Conservation (phyloP, 768 basidiomycete species). For the Rhodotorula paludigena region DNA sequence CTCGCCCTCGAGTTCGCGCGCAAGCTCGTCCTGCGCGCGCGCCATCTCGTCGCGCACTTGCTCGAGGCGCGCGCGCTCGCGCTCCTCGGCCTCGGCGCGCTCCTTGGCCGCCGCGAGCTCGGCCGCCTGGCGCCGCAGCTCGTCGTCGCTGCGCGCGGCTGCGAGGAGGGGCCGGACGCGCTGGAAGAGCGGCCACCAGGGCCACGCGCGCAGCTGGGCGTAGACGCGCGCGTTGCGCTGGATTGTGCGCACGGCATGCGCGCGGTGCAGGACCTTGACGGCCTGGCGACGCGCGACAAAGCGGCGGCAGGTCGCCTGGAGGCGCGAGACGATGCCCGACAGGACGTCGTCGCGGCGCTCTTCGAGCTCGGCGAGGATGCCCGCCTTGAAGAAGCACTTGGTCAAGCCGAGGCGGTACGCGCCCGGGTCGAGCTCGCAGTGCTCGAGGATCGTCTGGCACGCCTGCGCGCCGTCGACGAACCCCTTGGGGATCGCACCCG, state of each 20-base stretch:
- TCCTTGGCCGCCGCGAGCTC: conserved; percentile 77
- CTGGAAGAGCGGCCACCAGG: conserved; percentile 98
- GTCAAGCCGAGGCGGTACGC: conserved; percentile 88
- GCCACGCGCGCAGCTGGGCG: conserved; percentile 85
- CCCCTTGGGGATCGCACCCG: conserved; percentile 65
- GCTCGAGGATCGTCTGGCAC: conserved; percentile 80
- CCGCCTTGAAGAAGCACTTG: conserved; percentile 99
- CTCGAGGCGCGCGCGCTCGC: conserved; percentile 72
- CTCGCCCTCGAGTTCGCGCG: conserved; percentile 76
- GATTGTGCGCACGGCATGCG: conserved; percentile 81
- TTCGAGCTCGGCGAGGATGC: conserved; percentile 91
- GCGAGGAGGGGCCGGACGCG: conserved; percentile 91
- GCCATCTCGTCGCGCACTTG: conserved; percentile 75
- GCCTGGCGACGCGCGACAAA: conserved; percentile 83
- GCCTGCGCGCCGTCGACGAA: conserved; percentile 98
- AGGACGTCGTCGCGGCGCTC: conserved; percentile 82
- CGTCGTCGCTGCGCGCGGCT: conserved; percentile 87
- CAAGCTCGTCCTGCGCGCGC: conserved; percentile 73
- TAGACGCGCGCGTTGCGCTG: conserved; percentile 91
- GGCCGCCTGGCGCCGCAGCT: conserved; percentile 76
- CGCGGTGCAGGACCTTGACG: conserved; percentile 89
- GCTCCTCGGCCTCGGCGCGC: conserved; percentile 76
- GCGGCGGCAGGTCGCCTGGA: conserved; percentile 82
- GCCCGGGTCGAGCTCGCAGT: conserved; percentile 76
- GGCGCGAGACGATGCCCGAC: conserved; percentile 76